Evolutionary conservation across 2,329 filamentous ascomycete species (phyloP), one percentile per base, ranked within the genome.

Genomic region (Nemania serpens): DNA sequence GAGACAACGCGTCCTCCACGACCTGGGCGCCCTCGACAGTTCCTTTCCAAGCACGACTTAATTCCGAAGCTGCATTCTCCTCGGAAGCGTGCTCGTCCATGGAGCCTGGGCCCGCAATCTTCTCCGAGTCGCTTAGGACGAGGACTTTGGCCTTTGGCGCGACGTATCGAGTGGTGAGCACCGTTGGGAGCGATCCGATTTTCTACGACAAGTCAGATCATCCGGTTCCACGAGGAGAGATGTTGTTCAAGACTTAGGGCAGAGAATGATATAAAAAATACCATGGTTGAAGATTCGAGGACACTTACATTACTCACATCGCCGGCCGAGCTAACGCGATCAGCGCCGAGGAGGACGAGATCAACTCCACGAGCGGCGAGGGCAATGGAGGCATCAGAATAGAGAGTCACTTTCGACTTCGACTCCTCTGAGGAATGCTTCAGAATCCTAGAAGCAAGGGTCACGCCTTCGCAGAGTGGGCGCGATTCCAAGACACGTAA

Each of bases 401-500:
- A 84, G 1, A 89, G 66, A 0, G 78, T 79, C 17, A 89, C 74
- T 4, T 52, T 66, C 7, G 71, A 15, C 10, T 58, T 39, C 9
- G 46, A 52, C 0, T 29, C 43, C 0, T 75, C 62, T 5, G 63
- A 47, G 2, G 53, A 53, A 11, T 57, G 47, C 25, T 62, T 56
- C 11, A 69, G 46, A 3, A 84, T 61, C 4, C 73, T 74, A n/a
- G 75, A 76, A 5, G 84, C 85, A 53, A 87, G 78, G 9, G 78
- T 81, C 4, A 84, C 84, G 7, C 88, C 88, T 73, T 91, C 88
- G 64, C 82, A 90, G 0, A 87, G 77, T 0, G 88, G 88, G 0
- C 88, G 79, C 2, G 88, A 90, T 71, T 91, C 88, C 3, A 91
- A 78, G 33, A 91, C 77, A 4, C 81, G 81, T 17, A 91, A 72